phyloP scores from a whole-genome alignment of 495 filamentous ascomycete species.

The Lophiostoma macrostomum region DNA sequence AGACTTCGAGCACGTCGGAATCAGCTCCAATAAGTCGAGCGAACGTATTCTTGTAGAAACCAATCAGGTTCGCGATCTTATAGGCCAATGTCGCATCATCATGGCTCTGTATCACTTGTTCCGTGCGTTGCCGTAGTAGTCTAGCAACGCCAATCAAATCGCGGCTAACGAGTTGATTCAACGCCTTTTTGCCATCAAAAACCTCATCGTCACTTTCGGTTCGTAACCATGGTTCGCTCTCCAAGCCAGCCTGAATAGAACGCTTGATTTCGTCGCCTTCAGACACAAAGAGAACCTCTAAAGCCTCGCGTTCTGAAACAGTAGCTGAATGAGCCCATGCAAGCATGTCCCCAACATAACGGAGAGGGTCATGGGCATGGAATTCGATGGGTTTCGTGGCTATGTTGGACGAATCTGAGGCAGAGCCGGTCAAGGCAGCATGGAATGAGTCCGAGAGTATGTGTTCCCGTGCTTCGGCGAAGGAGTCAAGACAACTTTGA shows the following conservation, averaged over 20 bases:
- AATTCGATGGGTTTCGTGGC: slow-evolving; percentile 89
- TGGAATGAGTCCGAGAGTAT: slow-evolving; percentile 89
- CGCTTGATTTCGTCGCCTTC: slow-evolving; percentile 89
- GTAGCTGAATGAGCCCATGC: slow-evolving; percentile 94
- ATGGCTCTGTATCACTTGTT: slow-evolving; percentile 87
- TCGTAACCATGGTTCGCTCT: slow-evolving; percentile 81
- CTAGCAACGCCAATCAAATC: slow-evolving; percentile 76
- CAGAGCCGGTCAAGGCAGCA: slow-evolving; percentile 76
- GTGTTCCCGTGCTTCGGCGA: slow-evolving; percentile 85
- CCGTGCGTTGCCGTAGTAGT: slow-evolving; percentile 75
- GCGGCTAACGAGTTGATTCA: slow-evolving; percentile 85
- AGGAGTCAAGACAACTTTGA: slow-evolving; percentile 90
- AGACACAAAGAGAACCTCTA: slow-evolving; percentile 85
- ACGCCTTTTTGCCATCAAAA: slow-evolving; percentile 79
- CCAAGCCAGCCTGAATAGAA: slow-evolving; percentile 78
- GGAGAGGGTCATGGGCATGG: slow-evolving; percentile 82
- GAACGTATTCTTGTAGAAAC: slow-evolving; percentile 87
- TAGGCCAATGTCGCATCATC: slow-evolving; percentile 87
- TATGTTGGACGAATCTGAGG: slow-evolving; percentile 34
- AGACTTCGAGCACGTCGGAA: slow-evolving; percentile 66
- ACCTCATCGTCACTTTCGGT: slow-evolving; percentile 53
- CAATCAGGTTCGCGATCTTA: slow-evolving; percentile 80
- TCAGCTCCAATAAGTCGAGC: slow-evolving; percentile 68
- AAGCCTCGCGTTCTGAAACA: slow-evolving; percentile 87
- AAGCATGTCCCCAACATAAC: slow-evolving; percentile 96